These are phyloP conservation scores for Schwanniomyces etchellsii DNA, from an alignment of 1,139 yeast genomes.

Conservation along the genomic window DNA sequence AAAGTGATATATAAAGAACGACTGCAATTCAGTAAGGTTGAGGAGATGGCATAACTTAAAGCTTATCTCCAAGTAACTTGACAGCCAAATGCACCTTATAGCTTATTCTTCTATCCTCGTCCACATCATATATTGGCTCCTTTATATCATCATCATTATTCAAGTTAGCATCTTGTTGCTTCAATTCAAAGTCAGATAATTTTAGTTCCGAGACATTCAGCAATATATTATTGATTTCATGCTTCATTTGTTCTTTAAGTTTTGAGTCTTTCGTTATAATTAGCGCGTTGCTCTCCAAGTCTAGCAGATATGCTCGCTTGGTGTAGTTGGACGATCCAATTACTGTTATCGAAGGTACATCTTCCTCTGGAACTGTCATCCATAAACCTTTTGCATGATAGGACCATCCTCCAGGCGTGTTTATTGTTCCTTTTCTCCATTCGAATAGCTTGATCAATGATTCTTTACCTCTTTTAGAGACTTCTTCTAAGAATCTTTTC, in stretches of 20 bases:
- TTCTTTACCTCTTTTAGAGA: conserved; percentile 39
- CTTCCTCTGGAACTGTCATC: conserved; percentile 60
- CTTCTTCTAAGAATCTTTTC: conserved; percentile 56
- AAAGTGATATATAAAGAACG: conserved; percentile 8
- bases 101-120: conserved; percentile 54
- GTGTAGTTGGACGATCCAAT: conserved; percentile 95
- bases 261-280: conserved; percentile 63
- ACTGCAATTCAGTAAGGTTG: conserved; percentile 5
- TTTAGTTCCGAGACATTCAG: conserved; percentile 45
- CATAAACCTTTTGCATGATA: conserved; percentile 98
- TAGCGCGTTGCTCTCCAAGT: conserved; percentile 82
- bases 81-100: conserved; percentile 61
- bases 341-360: conserved; percentile 65
- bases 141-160: conserved; percentile 10
- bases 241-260: conserved; percentile 51
- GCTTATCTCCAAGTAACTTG: conserved; percentile 49
- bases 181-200: conserved; percentile 53
- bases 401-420: conserved; percentile 86
- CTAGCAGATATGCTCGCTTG: conserved; percentile 79
- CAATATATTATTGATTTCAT: conserved; percentile 61
- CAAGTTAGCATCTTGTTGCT: conserved; percentile 11
- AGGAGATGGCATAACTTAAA: not conserved
- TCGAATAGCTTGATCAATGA: conserved; percentile 57
- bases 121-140: conserved; percentile 28
- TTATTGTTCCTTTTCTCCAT: conserved; percentile 85